Evolutionary conservation across 2,329 filamentous ascomycete species (phyloP), one percentile per base, ranked within the genome.

Genomic region (Pseudogymnoascus sp.): DNA sequence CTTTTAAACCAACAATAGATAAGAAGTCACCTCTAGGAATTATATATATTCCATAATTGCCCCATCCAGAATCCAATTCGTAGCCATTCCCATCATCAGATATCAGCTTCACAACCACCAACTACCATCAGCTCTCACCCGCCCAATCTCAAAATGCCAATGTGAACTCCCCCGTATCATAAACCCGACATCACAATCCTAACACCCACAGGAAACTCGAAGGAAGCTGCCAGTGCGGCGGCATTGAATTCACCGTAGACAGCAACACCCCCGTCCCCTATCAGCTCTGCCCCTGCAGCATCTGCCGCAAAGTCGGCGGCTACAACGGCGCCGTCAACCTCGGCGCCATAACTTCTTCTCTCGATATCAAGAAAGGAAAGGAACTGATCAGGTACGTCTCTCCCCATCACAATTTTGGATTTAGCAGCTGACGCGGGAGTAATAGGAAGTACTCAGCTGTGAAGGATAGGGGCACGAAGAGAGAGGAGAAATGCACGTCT

Each of bases 201-300:
- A 53, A 53, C 26, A 53, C 8, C 59, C 19, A 22, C 38, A 81
- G 78, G 74, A 75, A 75, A 68, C 76, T 81, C 6, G 70, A 79
- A 65, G 79, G 79, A 67, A 79, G 77, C 68, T 81, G 78, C 71
- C 79, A 80, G 68, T 81, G 78, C 66, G 78, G 79, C 61, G 71
- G 72, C 38, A 71, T 81, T n/a, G 73, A 79, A 70, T 81, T 80
- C 66, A 74, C 72, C 3, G 70, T 80, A 6, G 67, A 79, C 61
- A 80, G 77, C 2, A 72, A 77, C 35, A 80, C 78, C 0, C 78
- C 78, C 0, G 77, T 79, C 0, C 79, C 78, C 0, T 81, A 79
- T 64, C 78, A 81, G 67, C 71, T 80, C 31, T 81, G 79, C 62
- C 77, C 77, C 37, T 81, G 78, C 68, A 77, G 77, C 65, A 81